phyloP scores from a whole-genome alignment of 179 eudicot species.

The Monotropa hypopitys region DNA sequence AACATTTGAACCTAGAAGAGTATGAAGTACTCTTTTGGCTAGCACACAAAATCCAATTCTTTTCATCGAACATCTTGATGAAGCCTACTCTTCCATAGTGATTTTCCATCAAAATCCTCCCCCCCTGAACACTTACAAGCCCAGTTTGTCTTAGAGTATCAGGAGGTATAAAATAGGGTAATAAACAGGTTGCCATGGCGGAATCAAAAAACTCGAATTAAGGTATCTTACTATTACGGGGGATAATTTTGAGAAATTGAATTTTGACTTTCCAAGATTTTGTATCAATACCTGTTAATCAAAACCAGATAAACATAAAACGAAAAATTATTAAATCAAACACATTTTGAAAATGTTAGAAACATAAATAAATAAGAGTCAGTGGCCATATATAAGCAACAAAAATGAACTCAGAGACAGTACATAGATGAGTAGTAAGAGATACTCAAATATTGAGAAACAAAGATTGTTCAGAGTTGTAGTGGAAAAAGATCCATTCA shows the following conservation, averaged over 20 bases:
- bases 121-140: slow-evolving; percentile 38
- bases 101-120: slow-evolving; percentile 21
- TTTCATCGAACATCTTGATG: slow-evolving; percentile 34
- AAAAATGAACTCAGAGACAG: background rate
- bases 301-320: background rate
- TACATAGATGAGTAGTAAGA: background rate
- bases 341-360: background rate
- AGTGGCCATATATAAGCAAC: background rate
- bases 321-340: background rate
- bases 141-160: slow-evolving; percentile 36
- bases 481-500: background rate
- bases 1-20: slow-evolving; percentile 36
- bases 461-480: background rate
- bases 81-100: slow-evolving; percentile 20
- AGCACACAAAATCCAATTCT: slow-evolving; percentile 17
- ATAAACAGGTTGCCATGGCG: slow-evolving; percentile 22
- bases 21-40: slow-evolving; percentile 20
- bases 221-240: background rate
- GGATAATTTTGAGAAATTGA: background rate
- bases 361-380: background rate
- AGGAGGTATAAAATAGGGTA: slow-evolving; percentile 20
- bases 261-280: background rate
- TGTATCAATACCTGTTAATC: slow-evolving; percentile 4
- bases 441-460: background rate
- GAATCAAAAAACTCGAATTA: background rate